A percentile compares a stretch with the other conserved stretches of the same genome.
These are phyloP conservation scores for Dictyostelium citrinum DNA, from an alignment of 78 protist genomes.

Conservation along the genomic window DNA sequence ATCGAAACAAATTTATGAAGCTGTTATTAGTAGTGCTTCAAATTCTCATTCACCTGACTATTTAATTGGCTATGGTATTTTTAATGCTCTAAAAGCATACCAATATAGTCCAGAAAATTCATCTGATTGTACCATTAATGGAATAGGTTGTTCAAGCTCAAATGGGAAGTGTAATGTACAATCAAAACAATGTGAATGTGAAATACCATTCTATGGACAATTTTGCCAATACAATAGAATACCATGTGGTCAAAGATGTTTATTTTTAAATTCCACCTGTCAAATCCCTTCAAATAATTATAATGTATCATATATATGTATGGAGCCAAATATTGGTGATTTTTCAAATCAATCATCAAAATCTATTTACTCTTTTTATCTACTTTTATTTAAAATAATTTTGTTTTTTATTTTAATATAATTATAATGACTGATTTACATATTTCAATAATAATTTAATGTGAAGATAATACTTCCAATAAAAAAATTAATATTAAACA, in stretches of 20 bases:
- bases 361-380: neutral
- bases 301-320: neutral
- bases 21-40: conserved; percentile 28
- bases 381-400: neutral
- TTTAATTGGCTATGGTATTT: conserved; percentile 33
- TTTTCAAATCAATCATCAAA: neutral
- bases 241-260: conserved; percentile 8
- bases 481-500: no score
- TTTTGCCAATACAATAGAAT: conserved; percentile 16
- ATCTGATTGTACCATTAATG: neutral
- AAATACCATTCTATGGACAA: neutral
- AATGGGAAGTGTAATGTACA: neutral
- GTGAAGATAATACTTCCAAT: no score
- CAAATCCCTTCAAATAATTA: neutral
- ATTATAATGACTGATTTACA: no score
- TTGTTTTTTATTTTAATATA: neutral
- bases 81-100: conserved; percentile 9
- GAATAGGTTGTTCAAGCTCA: neutral
- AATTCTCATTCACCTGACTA: neutral
- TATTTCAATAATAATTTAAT: no score
- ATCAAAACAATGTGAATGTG: neutral
- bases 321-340: neutral
- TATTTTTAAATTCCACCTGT: neutral
- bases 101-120: neutral
- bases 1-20: conserved; percentile 28